Evolutionary conservation across 805 yeast species (phyloP), one percentile per base, ranked within the genome.

Genomic region (Candida verbasci): DNA sequence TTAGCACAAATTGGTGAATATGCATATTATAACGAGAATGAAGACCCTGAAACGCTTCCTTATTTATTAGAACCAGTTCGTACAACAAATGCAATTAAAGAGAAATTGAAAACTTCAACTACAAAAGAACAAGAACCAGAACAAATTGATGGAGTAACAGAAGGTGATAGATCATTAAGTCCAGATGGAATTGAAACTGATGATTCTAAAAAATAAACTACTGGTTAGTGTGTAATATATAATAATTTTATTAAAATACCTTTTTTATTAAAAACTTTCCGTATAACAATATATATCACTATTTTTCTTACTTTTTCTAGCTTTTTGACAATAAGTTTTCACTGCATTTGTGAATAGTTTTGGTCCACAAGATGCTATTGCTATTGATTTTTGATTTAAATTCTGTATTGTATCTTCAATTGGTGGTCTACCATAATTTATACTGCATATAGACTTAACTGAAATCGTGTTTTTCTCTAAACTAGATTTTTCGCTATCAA

Each of bases 1-100:
- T 73, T 81, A 44, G 80, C 87, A 15, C 88, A 89, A 69, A 86
- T 88, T 53, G 96, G 96, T 49, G 97, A 89, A 62, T 80, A 77
- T 58, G 85, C 94, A 41, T 85, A 74, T 57, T 65, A 67, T 46
- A 86, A 80, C 46, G 81, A 79, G 28, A 74, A 71, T 39, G 81
- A 79, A 29, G 74, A 72, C 39, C 42, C 72, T 47, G 63, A 58
- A 16, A 52, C 50, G n/a, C 46, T 49, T 16, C 63, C 72, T 8
- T 84, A 72, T 62, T 78, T 83, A 40, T 80, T 88, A 47, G 88
- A 84, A 66, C 93, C 94, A 45, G 70, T 82, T 42, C 78, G 91
- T 68, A 80, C 87, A 3, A 62, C 65, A 35, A 70, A 62, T 30
- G 66, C 71, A 6, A 56, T 65, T 59, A 29, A 55, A 53, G 24